Conservation (phyloP, 2,329 filamentous ascomycete genomes). For the Purpureocillium takamizusanense region DNA sequence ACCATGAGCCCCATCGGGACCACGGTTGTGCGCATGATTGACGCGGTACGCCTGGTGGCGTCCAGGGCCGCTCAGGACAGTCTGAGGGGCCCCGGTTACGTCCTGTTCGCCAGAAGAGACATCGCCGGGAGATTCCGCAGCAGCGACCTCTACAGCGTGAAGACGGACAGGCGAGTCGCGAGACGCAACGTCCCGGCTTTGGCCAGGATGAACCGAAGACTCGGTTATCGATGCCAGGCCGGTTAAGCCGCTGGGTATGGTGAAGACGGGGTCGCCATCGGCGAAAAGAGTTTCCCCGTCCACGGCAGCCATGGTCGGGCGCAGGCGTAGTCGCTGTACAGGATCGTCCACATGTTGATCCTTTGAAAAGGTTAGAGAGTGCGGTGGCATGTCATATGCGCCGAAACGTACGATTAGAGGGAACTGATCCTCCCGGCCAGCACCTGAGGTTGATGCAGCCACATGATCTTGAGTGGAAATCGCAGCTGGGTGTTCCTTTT, state of each 20-base stretch:
- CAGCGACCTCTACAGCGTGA: not conserved
- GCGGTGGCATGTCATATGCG: not conserved
- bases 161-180: not conserved
- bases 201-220: not conserved
- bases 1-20: no score
- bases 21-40: no score
- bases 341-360: no score
- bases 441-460: not conserved
- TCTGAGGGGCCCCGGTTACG: no score
- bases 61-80: no score
- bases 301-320: no score
- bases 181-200: not conserved
- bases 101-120: no score
- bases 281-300: no score
- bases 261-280: no score
- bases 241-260: no score
- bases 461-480: constrained; percentile 2
- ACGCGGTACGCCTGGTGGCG: no score
- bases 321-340: no score
- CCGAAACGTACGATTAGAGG: constrained; percentile 1
- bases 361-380: not conserved
- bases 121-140: not conserved
- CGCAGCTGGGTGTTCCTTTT: constrained; percentile 8
- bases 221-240: not conserved
- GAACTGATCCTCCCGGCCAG: not conserved